Base-by-base conservation (phyloP, 2,329 filamentous ascomycete species). In the Botryosphaeria dothidea region DNA sequence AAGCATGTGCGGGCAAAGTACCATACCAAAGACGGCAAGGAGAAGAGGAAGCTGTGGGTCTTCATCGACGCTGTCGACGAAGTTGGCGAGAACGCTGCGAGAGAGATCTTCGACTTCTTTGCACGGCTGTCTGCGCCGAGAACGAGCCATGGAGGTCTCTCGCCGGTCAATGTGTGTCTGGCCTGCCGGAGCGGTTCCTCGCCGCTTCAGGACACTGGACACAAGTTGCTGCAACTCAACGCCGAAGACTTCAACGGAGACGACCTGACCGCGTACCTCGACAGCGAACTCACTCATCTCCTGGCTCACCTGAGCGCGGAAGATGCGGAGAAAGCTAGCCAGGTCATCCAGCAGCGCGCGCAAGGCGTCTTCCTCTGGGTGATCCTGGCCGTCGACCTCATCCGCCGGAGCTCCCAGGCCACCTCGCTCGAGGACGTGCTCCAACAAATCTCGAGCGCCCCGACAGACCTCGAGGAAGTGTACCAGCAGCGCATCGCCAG, bases 21-120 rank as follows among this genome's bases (percentile, higher is more conserved):
- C 8, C 31, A 31, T 15, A 19, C 17, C 2, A 5, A 17, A 1
- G n/a, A 17, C 8, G 49, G 19, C 15, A 51, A 51, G 25, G 19
- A 19, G 29, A 29, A n/a, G 29, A 31, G 27, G 29, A 29, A 34
- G 31, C 52, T 56, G 19, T 56, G 52, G 52, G 23, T 56, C 21
- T 56, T 56, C 36, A 23, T 56, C n/a, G 52, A 56, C 9, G 52
- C 52, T 19, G 19, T 56, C 19, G 52, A 56, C 5, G 52, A 56
- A 8, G 52, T 41, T 15, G 31, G 31, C 13, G 34, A 56, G 9
- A 21, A 4, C 11, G 34, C 23, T 7, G 34, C 52, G 15, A 38
- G 17, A 11, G 21, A 56, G 3, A 9, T 56, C 13, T 19, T 56
- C 9, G 52, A 56, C 3, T 56, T 41, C 34, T 56, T 56, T 15